Percentiles rank a stretch among this genome's conserved stretches.
These are phyloP conservation scores for Eucalyptus cloeziana DNA, from an alignment of 345 rosid species.

Conservation along the genomic window DNA sequence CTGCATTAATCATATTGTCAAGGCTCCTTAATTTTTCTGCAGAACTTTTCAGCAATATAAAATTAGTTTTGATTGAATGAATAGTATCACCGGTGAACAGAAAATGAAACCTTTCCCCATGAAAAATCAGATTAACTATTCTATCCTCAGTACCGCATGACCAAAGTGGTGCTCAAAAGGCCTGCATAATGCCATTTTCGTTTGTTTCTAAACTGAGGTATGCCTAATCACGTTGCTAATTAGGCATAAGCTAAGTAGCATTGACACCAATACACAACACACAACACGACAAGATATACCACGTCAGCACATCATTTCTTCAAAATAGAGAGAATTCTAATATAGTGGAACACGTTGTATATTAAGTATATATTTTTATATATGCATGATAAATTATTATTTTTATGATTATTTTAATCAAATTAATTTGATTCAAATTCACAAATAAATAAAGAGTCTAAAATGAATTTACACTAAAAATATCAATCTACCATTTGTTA, in stretches of 20 bases:
- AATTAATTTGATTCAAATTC: too few species aligned
- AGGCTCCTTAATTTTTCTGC: neutral
- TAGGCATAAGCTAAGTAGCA: neutral
- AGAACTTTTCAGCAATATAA: neutral
- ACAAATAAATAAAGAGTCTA: too few species aligned
- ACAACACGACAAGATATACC: accelerated
- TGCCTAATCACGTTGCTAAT: neutral
- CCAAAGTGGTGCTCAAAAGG: neutral
- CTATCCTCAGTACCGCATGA: neutral
- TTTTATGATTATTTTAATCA: too few species aligned
- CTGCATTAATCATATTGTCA: constrained; percentile 22
- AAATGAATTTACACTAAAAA: too few species aligned
- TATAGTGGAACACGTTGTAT: accelerated
- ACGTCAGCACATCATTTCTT: accelerated
- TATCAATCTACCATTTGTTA: too few species aligned
- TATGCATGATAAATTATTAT: too few species aligned
- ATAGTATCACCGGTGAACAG: neutral
- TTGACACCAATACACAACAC: accelerated
- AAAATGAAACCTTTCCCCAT: neutral
- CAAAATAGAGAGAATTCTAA: too few species aligned
- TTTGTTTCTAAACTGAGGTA: neutral
- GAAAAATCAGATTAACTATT: neutral
- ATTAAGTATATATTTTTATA: too few species aligned
- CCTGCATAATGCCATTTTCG: neutral
- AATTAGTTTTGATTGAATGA: neutral